phyloP scores from a whole-genome alignment of 345 rosid species.

The Citrus reticulata region DNA sequence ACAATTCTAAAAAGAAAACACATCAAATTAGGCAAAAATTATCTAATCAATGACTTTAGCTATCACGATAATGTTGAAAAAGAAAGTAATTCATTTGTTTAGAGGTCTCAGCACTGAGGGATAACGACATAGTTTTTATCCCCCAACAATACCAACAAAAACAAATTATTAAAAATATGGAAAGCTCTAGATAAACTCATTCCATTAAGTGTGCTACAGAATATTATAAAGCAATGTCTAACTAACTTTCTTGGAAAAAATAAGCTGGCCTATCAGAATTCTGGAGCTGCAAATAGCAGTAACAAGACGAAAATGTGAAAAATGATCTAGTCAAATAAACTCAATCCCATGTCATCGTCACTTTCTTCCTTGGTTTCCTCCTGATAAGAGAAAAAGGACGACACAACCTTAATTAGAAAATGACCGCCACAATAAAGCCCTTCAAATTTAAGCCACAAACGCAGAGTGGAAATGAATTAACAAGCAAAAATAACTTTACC shows the following conservation, averaged over 20 bases:
- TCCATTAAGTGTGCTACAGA: background rate
- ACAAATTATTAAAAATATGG: background rate
- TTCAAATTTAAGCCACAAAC: background rate
- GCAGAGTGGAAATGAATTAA: background rate
- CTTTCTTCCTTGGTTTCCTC: conserved; percentile 28
- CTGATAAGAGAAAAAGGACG: conserved; percentile 1
- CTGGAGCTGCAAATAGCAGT: background rate
- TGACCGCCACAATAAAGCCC: background rate
- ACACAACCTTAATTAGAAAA: background rate
- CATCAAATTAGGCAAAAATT: background rate
- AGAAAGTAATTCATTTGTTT: background rate
- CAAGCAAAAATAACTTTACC: background rate
- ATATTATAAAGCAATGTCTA: background rate
- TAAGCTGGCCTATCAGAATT: background rate
- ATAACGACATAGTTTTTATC: background rate
- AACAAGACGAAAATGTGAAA: background rate
- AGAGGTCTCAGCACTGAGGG: background rate
- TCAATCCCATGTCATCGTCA: conserved; percentile 30
- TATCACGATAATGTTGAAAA: background rate
- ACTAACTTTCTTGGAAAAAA: background rate
- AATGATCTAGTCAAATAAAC: conserved; percentile 18
- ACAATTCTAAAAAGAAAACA: background rate
- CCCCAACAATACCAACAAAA: background rate
- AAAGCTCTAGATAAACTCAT: background rate
- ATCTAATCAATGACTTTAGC: background rate